phyloP scores from a whole-genome alignment of 2,329 filamentous ascomycete species.

The Alternaria consortialis region DNA sequence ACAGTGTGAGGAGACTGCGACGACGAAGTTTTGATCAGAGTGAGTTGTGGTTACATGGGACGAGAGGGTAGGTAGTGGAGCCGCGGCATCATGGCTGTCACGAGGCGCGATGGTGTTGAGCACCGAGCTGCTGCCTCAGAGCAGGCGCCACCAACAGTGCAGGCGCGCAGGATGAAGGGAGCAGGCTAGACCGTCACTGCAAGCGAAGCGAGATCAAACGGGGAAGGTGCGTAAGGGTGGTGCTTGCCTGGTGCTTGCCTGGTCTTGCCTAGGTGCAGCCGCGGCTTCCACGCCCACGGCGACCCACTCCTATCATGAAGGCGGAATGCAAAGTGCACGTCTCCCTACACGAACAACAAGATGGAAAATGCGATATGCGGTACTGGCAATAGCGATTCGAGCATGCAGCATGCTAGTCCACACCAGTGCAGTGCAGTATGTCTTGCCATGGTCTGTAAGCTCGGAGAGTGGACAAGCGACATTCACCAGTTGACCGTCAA shows the following conservation, averaged over 20 bases:
- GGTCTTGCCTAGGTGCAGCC: constrained; percentile 4
- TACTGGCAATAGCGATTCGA: background rate
- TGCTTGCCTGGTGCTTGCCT: constrained; percentile 12
- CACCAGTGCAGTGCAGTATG: background rate
- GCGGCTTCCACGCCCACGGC: constrained; percentile 16
- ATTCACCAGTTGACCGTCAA: constrained; percentile 16
- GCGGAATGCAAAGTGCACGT: background rate
- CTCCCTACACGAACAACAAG: too few relatives aligned
- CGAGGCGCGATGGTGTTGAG: constrained; percentile 17
- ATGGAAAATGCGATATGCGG: too few relatives aligned
- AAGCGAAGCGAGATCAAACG: constrained; percentile 25
- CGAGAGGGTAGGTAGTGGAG: constrained; percentile 1
- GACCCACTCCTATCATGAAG: background rate
- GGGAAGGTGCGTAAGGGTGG: constrained; percentile 23
- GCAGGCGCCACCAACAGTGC: constrained; percentile 23
- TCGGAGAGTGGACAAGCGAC: constrained; percentile 6
- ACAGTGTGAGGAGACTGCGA: background rate
- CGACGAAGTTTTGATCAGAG: background rate
- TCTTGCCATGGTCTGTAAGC: background rate
- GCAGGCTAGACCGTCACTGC: constrained; percentile 20
- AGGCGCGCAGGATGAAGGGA: constrained; percentile 9
- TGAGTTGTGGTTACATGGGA: background rate
- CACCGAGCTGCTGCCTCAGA: constrained; percentile 3
- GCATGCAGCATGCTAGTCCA: background rate
- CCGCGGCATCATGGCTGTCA: background rate